Base-by-base conservation (phyloP, 78 protist species). In the Dictyostelium brefeldianum region DNA sequence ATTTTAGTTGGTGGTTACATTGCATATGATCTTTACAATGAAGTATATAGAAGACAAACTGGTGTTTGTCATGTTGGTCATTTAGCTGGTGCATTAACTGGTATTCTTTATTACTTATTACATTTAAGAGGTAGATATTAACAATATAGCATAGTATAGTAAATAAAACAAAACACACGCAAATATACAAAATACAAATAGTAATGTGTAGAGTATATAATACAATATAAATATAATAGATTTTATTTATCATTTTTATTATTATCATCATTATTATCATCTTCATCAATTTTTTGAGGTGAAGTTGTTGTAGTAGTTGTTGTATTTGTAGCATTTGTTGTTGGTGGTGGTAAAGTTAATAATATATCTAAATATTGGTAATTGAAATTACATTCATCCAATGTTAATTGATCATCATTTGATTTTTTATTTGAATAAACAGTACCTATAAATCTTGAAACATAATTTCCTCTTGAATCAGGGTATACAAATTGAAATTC, bases 301-400 rank as follows among this genome's bases (percentile, higher is more conserved):
- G 69, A n/a, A 7, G 69, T n/a, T 7, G 70, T 29, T 25, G 70
- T 22, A 25, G 31, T 62, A 22, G 70, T 29, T 25, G 70, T 25
- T 25, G 70, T 25, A 62, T 25, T 62, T 62, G 70, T n/a, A 6
- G 59, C 43, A 36, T 36, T 36, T 36, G 67, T 25, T 62, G 70
- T 25, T 62, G 70, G 11, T 4, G 22, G 43, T 62, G 70, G 70
- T 62, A 20, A 43, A 18, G 50, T 41, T 73, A 73, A 73, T 36
- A 31, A 77, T 22, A 83, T 81, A 20, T 41, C 70, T 43, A 83
- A 54, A n/a, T 43, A 71, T 71, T 83, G 91, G 46, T 73, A 83
- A 14, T 48, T 51, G 25, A 51, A 83, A 43, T 71, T 7, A 12
- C 71, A 43, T 20, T 73, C 59, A 7, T 83, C 81, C 5, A 83